Evolutionary conservation across 2,329 filamentous ascomycete genomes (phyloP).

Genomic region (Talaromyces islandicus): DNA sequence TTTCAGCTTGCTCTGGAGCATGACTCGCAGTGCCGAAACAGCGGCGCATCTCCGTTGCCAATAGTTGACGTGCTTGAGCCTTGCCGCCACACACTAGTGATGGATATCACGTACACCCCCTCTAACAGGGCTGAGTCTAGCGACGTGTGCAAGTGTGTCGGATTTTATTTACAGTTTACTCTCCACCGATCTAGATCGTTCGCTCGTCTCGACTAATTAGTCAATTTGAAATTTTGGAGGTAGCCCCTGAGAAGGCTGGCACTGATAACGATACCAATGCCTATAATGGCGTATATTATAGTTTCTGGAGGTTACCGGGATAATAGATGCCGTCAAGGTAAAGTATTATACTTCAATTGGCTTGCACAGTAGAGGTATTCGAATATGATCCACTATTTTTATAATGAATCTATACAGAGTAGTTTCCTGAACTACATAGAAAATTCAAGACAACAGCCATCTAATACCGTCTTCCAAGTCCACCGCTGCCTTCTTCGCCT

Average conservation of each 20-base stretch:
- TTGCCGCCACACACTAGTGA: not conserved
- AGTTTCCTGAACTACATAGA: not conserved
- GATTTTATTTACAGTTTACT: not conserved
- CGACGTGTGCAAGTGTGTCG: not conserved
- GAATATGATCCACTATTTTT: not conserved
- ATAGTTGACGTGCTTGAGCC: not conserved
- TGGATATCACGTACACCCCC: not conserved
- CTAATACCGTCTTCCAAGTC: constrained; percentile 4
- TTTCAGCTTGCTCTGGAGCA: not conserved
- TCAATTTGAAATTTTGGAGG: not conserved
- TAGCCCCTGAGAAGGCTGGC: not conserved
- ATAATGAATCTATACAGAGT: not conserved
- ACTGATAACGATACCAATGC: not conserved
- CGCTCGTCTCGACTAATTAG: not conserved
- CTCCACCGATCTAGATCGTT: not conserved
- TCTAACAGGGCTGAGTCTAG: not conserved
- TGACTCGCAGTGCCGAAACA: not conserved
- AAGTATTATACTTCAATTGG: not conserved
- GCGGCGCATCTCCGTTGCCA: not conserved
- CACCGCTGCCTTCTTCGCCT: constrained; percentile 2
- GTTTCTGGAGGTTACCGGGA: not conserved
- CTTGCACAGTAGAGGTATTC: not conserved
- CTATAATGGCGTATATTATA: not conserved
- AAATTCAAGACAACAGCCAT: constrained; percentile 2
- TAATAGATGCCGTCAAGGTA: not conserved